These are phyloP conservation scores for Penicillium sp. DNA, from an alignment of 2,329 filamentous ascomycete species.

Conservation along the genomic window DNA sequence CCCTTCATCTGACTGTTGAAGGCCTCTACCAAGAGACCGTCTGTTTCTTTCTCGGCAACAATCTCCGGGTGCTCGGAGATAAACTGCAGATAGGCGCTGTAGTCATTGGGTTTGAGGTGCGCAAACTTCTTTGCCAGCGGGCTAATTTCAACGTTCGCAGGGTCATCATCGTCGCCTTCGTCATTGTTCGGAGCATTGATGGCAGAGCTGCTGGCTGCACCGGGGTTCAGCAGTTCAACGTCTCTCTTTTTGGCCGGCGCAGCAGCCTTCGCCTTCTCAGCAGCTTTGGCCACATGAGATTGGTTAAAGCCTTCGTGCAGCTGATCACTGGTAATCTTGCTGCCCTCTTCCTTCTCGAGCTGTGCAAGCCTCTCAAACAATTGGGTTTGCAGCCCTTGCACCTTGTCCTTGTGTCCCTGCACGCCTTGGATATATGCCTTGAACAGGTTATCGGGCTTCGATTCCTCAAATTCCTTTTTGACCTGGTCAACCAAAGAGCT, in stretches of 20 bases:
- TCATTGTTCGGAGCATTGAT: conserved; percentile 52
- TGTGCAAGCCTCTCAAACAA: conserved; percentile 68
- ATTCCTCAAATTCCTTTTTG: conserved; percentile 74
- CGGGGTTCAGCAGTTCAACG: conserved; percentile 74
- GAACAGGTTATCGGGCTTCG: conserved; percentile 65
- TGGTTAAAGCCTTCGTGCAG: conserved; percentile 88
- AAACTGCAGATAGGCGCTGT: conserved; percentile 68
- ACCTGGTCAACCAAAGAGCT: conserved; percentile 91
- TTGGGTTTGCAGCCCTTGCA: conserved; percentile 71
- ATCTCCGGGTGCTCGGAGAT: conserved; percentile 74
- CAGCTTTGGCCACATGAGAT: conserved; percentile 67
- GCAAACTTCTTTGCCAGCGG: conserved; percentile 76
- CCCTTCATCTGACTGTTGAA: conserved; percentile 81
- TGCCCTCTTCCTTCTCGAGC: conserved; percentile 76
- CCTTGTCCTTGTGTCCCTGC: conserved; percentile 69
- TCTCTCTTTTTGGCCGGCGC: conserved; percentile 39
- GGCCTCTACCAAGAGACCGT: conserved; percentile 83
- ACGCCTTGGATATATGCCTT: conserved; percentile 75
- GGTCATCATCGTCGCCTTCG: conserved; percentile 51
- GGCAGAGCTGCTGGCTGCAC: conserved; percentile 42
- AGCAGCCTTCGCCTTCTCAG: conserved; percentile 42
- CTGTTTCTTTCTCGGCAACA: conserved; percentile 77
- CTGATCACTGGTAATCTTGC: conserved; percentile 90
- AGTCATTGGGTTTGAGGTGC: conserved; percentile 70
- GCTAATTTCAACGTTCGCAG: conserved; percentile 70